Base-by-base conservation (phyloP, 2,329 filamentous ascomycete genomes). In the Exophiala sp. region DNA sequence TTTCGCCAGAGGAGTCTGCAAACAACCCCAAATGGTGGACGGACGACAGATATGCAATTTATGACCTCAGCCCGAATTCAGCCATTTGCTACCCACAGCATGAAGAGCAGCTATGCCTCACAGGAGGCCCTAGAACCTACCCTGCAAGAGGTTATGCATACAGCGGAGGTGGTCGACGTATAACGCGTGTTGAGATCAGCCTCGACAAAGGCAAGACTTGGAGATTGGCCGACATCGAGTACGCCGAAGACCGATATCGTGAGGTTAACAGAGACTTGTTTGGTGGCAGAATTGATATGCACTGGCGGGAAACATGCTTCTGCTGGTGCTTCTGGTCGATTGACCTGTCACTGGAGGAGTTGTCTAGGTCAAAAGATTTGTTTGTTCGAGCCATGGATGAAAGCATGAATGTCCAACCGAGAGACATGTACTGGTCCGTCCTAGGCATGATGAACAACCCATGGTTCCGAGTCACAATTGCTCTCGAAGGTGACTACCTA, bases 381-480 rank as follows among this genome's bases (percentile, higher is more conserved):
- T 79, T 95, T 65, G 84, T 95, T 4, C 80, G 91, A 41, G 87
- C 86, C 3, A 95, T 96, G 90, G 91, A 96, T 63, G 91, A 96
- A 61, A 82, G 86, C 50, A 86, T 96, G 82, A 89, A 88, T 70
- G 76, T 89, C 0, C 90, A 95, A 68, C 91, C 91, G 3, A 80
- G 89, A 57, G 91, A 96, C 65, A 94, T 96, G 89, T 96, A 96
- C 72, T 96, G 91, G 91, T 91, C 84, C 56, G 90, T 95, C 2
- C 74, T 96, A 36, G 91, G 91, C 0, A 96, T 96, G 91, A 96
- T 96, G 91, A 96, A 96, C 72, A 96, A 96, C 64, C 88, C 89
- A 0, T 96, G 91, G 91, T 96, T 87, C 69, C 80, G 91, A 4
- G 81, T 96, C 1, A 82, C 85, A 1, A 87, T 96, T 50, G 81